Conservation (phyloP, 768 basidiomycete genomes). For the Xerocomus brunneocitrinus region DNA sequence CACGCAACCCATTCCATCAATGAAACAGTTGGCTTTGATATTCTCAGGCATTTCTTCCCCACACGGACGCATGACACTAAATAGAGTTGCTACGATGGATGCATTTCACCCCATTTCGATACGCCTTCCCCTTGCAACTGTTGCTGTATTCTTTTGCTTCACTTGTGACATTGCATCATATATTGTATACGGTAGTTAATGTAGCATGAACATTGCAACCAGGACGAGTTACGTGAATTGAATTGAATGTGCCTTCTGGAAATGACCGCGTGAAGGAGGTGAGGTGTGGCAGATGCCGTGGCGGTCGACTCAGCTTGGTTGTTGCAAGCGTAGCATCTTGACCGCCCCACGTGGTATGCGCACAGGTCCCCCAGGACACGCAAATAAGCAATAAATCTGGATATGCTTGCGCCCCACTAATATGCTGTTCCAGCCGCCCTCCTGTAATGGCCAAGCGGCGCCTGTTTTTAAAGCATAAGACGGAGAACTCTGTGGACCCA, state of each 20-base stretch:
- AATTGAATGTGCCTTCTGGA: conserved; percentile 3
- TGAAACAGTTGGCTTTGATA: conserved; percentile 22
- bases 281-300: conserved; percentile 9
- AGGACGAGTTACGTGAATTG: conserved; percentile 12
- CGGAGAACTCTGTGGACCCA: not conserved
- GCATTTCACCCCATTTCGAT: conserved; percentile 4
- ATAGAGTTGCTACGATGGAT: conserved; percentile 16
- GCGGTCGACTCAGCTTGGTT: conserved; percentile 12
- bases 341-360: conserved; percentile 24
- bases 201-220: conserved; percentile 13
- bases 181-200: conserved; percentile 21
- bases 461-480: conserved; percentile 28
- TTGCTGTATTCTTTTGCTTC: conserved; percentile 13
- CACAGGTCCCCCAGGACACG: conserved; percentile 19
- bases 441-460: conserved; percentile 26
- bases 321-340: conserved; percentile 5
- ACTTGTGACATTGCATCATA: conserved; percentile 14
- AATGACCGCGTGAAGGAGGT: conserved; percentile 24
- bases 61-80: conserved; percentile 22
- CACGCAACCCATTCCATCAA: conserved; percentile 52
- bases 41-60: conserved; percentile 12
- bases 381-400: conserved; percentile 22
- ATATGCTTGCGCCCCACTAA: conserved; percentile 14
- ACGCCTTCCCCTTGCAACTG: conserved; percentile 10
- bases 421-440: conserved; percentile 5